Base-by-base conservation (phyloP, 345 rosid genomes). In the Jatropha curcas region DNA sequence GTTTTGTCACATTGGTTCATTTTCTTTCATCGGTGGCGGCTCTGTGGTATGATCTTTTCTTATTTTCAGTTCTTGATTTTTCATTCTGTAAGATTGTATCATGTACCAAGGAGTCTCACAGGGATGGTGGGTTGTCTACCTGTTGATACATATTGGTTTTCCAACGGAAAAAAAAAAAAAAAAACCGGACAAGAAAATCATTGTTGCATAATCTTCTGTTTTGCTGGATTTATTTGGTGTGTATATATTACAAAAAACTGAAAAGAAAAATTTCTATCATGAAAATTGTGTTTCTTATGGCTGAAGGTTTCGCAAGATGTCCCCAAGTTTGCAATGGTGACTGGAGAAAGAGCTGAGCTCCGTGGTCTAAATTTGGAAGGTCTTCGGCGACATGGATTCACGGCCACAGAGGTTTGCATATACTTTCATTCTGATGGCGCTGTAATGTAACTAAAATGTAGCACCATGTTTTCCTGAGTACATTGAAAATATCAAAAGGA, bases 331-430 rank as follows among this genome's bases (percentile, higher is more conserved):
- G 83, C 83, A 71, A 86, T 95, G 99, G 98, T 95, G 67, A 77
- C 92, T 68, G 97, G 97, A 74, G 96, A 88, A 80, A 86, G 98
- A 85, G 92, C 97, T 25, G 92, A 87, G 79, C 91, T 95, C 80
- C 94, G 90, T 7, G 97, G 99, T 82, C 79, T 92, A 78, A 92
- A 95, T 82, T 80, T 89, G 56, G 96, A 92, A 73, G 97, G 99
- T 66, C 97, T 92, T 73, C 88, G 84, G 58, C 93, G 97, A 51
- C 78, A 71, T 84, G 93, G 94, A 80, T 92, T 92, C 75, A 82
- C 80, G 2, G 73, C 67, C 73, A 55, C 78, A 68, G 97, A 95
- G 98, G 98, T 89, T 67, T 58, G 74, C 31, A 33, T 22, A 33
- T 73, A 67, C 66, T 65, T 25, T 57, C 11, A 31, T 67, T 71